These are phyloP conservation scores for Thalassiosira mediterranea DNA, from an alignment of 352 stramenopile genomes.

Conservation along the genomic window DNA sequence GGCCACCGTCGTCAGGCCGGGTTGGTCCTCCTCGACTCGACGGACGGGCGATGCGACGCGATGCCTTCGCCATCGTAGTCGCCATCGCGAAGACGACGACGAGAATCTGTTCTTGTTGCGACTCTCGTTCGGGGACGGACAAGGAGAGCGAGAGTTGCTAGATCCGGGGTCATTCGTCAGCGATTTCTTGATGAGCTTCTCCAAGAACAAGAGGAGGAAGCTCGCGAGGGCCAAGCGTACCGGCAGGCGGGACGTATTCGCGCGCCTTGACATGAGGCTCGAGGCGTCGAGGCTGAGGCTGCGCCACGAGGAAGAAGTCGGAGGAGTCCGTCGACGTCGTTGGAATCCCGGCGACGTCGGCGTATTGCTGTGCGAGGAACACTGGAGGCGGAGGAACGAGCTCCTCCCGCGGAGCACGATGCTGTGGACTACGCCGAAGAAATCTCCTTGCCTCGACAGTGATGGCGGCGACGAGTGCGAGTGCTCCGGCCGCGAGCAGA, in stretches of 20 bases:
- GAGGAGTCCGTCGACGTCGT: background rate
- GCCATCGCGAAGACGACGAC: no score
- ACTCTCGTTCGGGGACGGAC: constrained; percentile 2
- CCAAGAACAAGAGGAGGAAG: constrained; percentile 16
- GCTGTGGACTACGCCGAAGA: no score
- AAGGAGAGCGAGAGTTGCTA: background rate
- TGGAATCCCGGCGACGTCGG: background rate
- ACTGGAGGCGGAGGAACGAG: constrained; percentile 10
- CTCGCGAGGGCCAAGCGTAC: background rate
- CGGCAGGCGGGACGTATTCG: no score
- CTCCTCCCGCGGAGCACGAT: constrained; percentile 1
- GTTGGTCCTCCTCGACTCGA: constrained; percentile 4
- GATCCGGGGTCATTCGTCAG: constrained; percentile 6
- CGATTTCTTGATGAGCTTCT: background rate
- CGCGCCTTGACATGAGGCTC: constrained; percentile 23
- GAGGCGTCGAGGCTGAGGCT: no score
- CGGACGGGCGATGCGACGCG: no score
- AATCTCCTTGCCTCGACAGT: no score
- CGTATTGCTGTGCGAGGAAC: constrained; percentile 24
- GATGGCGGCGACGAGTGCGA: background rate
- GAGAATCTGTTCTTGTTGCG: constrained; percentile 3
- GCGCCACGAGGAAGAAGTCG: background rate
- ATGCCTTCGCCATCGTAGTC: no score
- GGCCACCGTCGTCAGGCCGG: constrained; percentile 5
- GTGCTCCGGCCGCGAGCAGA: background rate